Base-by-base conservation (phyloP, 1,284 basidiomycete species). In the Dichomitus squalens region DNA sequence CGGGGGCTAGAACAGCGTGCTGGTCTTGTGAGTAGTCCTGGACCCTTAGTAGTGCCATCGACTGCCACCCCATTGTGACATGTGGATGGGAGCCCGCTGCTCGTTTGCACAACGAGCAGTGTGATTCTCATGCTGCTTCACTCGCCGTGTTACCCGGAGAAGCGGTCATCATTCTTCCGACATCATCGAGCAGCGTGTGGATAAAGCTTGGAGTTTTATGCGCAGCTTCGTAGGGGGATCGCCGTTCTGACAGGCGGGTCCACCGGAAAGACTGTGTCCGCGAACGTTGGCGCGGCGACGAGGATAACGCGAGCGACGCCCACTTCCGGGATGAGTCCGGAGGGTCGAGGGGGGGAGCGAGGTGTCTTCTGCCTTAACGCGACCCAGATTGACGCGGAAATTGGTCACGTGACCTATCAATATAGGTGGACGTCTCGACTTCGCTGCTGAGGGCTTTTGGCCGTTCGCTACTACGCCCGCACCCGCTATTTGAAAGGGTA, bases 371-470 rank as follows among this genome's bases (percentile, higher is more conserved):
- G 41, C 8, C 23, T 7, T 7, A 25, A 7, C 7, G 25, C 25
- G 49, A 49, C 39, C 29, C 38, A 51, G 40, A 49, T 64, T 60
- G 57, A 50, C 59, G 59, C 61, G 44, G 50, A 50, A 18, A 2
- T 2, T 1, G 8, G 44, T 58, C 66, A 68, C 64, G 64, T 68
- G 66, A 50, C 31, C 14, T 27, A 8, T 47, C 49, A 36, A 38
- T 52, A 33, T 36, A 25, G 52, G 33, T 33, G 43, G 44, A 44
- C 52, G 12, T 31, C 52, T 27, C 35, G 49, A 11, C 59, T 57
- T 60, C 58, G 57, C 39, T 50, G 18, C 29, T 73, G 72, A 69
- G 72, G 70, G 66, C 66, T 72, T 72, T 73, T 73, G 64, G 72
- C 72, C 66, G 72, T 73, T 73, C 70, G 72, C 59, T 64, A 59